These are phyloP conservation scores for Sporothrix phasma DNA, from an alignment of 2,329 filamentous ascomycete species.

Conservation along the genomic window DNA sequence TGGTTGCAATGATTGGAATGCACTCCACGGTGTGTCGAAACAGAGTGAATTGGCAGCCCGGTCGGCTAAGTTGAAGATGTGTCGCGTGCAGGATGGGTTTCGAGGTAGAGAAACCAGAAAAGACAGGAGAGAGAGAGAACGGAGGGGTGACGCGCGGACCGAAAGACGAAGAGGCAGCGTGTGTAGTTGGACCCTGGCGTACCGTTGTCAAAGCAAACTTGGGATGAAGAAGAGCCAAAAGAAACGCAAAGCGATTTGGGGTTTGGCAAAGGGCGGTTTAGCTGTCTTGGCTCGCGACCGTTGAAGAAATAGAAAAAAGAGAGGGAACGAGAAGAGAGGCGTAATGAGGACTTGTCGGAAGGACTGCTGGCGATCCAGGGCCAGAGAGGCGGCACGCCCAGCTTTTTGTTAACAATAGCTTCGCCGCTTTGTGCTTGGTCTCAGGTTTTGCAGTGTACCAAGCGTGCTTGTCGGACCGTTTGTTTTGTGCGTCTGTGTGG, in stretches of 20 bases:
- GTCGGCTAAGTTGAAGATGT: background rate
- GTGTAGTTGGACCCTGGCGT: background rate
- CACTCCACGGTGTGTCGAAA: background rate
- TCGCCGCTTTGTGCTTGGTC: background rate
- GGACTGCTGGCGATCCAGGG: slow-evolving; percentile 4
- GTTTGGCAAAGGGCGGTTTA: too few relatives aligned
- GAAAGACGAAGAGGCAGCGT: background rate
- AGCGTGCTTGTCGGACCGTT: background rate
- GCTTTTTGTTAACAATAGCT: slow-evolving; percentile 6
- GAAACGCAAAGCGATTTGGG: background rate
- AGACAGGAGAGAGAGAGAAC: too few relatives aligned
- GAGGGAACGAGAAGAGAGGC: background rate
- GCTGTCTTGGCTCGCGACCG: background rate
- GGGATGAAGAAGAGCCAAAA: background rate
- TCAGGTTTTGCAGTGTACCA: background rate
- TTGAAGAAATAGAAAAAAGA: background rate
- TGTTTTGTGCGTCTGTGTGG: slow-evolving; percentile 2
- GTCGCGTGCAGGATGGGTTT: background rate
- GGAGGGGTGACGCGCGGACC: background rate
- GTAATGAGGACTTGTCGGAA: background rate
- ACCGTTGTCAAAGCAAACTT: background rate
- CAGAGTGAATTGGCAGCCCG: background rate
- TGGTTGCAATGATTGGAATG: background rate
- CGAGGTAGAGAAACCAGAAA: background rate
- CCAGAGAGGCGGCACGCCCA: slow-evolving; percentile 9